Base-by-base conservation (phyloP, 2,329 filamentous ascomycete genomes). In the Zymoseptoria passerinii region DNA sequence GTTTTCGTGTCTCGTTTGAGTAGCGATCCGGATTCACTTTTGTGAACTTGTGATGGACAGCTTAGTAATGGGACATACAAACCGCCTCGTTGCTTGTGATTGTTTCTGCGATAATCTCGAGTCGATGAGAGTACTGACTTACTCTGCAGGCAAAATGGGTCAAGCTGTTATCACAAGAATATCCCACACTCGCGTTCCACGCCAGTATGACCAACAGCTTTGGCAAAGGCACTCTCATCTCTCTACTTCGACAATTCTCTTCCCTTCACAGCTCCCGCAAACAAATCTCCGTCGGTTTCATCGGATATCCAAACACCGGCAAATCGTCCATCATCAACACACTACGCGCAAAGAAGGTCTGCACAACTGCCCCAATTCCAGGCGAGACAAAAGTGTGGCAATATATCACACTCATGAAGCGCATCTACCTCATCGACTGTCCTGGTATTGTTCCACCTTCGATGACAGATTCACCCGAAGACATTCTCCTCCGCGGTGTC, bases 61-160 rank as follows among this genome's bases (percentile, higher is more conserved):
- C 94, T 95, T 99, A 99, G 94, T 97, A 88, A 90, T 88, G 89
- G 89, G 87, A 88, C 92, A 92, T 83, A 99, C 87, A 92, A 84
- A 62, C 4, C 56, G 48, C 67, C 67, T 62, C 23, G 35, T 54
- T 48, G 50, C n/a, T 60, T 68, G 48, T 20, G 29, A 6, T 20
- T 19, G 27, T 20, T 70, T 64, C 58, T 48, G 55, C 23, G 60
- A 35, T 53, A 62, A 66, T 54, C 66, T 69, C 61, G 66, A 9
- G 28, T 48, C 49, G 40, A 23, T 48, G 19, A 61, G 20, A 7
- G 50, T 51, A 52, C 64, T 63, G 61, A 69, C 66, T 66, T 5
- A 60, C 59, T 64, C 68, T 52, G 63, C 73, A 97, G 94, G 92
- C 94, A 69, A 85, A 88, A 61, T 99, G 94, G 94, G 92, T 99